phyloP scores from a whole-genome alignment of 164 flowering plant genomes.

The Vitis cinerea region DNA sequence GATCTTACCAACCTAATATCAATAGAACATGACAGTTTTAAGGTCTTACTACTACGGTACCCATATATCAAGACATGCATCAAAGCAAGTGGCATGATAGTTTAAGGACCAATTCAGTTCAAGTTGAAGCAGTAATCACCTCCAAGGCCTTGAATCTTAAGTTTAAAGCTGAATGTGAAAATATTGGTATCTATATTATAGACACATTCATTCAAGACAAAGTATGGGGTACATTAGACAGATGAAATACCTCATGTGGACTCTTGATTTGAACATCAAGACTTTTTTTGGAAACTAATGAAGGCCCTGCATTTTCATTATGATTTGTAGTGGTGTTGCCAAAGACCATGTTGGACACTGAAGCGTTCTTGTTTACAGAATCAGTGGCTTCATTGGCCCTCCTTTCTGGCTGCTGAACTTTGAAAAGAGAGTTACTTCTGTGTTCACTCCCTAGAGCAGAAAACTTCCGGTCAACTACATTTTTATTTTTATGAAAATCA shows the following conservation, averaged over 20 bases:
- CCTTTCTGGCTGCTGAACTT: constrained; percentile 16
- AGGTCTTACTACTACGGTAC: too few species aligned
- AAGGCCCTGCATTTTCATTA: constrained; percentile 12
- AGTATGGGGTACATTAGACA: background rate
- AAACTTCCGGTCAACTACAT: constrained; percentile 9
- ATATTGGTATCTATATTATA: background rate
- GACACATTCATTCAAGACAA: background rate
- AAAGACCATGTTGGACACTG: constrained; percentile 14
- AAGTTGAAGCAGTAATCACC: too few species aligned
- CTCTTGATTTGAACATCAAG: constrained; percentile 11
- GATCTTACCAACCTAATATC: too few species aligned
- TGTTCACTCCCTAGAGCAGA: constrained; percentile 24
- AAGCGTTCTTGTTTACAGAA: constrained; percentile 19
- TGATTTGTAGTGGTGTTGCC: background rate
- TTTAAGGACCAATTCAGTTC: too few species aligned
- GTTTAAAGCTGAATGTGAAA: too few species aligned
- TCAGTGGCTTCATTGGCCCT: constrained; percentile 20
- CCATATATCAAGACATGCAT: too few species aligned
- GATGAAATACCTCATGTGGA: constrained; percentile 35
- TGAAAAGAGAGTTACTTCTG: constrained; percentile 17
- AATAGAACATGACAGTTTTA: too few species aligned
- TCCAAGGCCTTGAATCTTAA: too few species aligned
- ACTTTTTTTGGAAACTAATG: constrained; percentile 17
- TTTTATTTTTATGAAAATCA: constrained; percentile 14
- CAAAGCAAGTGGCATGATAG: too few species aligned